Evolutionary conservation across 192 early-diverging fungal genomes (phyloP), one percentile per base, ranked within the genome.

Genomic region (Coemansia sp.): DNA sequence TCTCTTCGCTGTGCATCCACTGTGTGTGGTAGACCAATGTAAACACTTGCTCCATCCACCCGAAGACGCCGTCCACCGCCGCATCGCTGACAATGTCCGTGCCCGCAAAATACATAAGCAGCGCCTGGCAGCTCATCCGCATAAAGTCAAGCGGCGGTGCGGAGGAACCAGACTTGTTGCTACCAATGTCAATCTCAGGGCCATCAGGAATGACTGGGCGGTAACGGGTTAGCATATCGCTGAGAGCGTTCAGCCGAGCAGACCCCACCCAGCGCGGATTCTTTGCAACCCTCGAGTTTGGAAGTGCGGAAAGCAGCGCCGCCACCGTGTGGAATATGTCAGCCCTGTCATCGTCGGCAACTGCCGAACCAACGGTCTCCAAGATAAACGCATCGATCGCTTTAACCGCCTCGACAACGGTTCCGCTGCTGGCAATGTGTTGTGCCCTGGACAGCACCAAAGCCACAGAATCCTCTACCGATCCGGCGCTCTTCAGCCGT

Each of bases 371-470:
- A 40, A 75, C 34, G 29, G 63, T 62, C 19, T 48, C 61, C 5
- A 70, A 53, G 25, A 63, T 59, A 53, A 69, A 75, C 14, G 59
- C 25, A 33, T 81, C 73, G 9, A 81, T 60, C 46, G 65, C 61
- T 41, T 55, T 34, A 10, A 69, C 73, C 0, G 78, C 78, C 29
- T 62, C 56, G 3, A 25, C 63, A 20, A 59, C 54, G 4, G 63
- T 60, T 9, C 63, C 65, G 4, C 55, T 58, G 41, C 13, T 64
- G 3, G 64, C 49, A 19, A 69, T 63, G 15, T 75, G 65, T 5
- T 67, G 73, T 7, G 78, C 78, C 34, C 58, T 62, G 5, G 78
- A 72, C 5, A 81, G 52, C 29, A 69, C 73, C 22, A 81, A 61
- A 9, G 59, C 49, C 35, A 73, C 65, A 1, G 70, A 73, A 22